A percentile compares a stretch with the other conserved stretches of the same genome.
Conservation (phyloP, 169 alveolate genomes). For the Eimeria acervulina region DNA sequence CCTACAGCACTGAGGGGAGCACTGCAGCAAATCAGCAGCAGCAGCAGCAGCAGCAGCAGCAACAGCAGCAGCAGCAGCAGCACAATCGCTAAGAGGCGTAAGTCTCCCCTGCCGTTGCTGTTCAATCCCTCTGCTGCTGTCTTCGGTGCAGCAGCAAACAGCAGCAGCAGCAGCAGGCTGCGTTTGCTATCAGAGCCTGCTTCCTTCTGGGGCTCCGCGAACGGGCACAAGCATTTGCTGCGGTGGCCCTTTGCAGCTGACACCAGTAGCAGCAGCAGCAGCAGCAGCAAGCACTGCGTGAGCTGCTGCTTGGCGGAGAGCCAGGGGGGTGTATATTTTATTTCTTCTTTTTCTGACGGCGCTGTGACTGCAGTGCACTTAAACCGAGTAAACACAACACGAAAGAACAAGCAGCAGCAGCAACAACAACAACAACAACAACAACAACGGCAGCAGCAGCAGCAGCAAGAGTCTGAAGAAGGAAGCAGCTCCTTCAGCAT, state of each 20-base stretch:
- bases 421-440: constrained; percentile 17
- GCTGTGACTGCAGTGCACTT: constrained; percentile 48
- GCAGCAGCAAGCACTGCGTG: constrained; percentile 1
- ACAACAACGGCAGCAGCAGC: constrained; percentile 45
- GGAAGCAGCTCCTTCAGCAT: not conserved
- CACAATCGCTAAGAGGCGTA: not conserved
- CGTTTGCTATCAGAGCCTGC: constrained; percentile 48
- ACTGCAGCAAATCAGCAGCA: too few species aligned
- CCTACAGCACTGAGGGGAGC: constrained; percentile 50
- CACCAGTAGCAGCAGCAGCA: too few species aligned
- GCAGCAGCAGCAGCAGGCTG: constrained; percentile 55
- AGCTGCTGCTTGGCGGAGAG: constrained; percentile 77
- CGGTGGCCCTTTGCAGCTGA: constrained; percentile 8
- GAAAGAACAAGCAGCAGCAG: not conserved
- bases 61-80: constrained; percentile 25
- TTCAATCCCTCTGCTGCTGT: constrained; percentile 38
- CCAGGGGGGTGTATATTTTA: constrained; percentile 59
- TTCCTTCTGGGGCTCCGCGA: constrained; percentile 28
- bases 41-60: constrained; percentile 22
- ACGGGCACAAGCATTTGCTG: constrained; percentile 55
- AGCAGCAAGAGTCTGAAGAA: constrained; percentile 16
- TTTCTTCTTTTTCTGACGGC: constrained; percentile 69
- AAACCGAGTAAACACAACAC: not conserved
- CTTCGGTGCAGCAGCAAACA: constrained; percentile 15
- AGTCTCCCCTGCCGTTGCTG: not conserved